These are phyloP conservation scores for Ophiostoma sp. DNA, from an alignment of 2,329 filamentous ascomycete genomes.

Conservation along the genomic window DNA sequence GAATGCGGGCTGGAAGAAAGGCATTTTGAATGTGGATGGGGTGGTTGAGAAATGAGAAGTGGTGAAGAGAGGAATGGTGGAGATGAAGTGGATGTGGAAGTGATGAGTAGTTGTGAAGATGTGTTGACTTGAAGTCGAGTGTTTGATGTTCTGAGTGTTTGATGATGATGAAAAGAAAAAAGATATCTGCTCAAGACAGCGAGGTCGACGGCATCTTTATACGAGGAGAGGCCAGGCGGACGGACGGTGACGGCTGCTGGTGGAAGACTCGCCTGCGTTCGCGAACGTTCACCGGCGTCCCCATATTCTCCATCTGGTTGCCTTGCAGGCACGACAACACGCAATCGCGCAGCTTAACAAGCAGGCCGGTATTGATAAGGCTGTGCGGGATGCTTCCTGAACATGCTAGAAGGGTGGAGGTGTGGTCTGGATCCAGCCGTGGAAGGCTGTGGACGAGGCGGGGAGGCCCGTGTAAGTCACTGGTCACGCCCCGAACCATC, in stretches of 20 bases:
- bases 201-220: not conserved
- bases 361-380: not conserved
- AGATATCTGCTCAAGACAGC: not conserved
- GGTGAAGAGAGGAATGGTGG: not conserved
- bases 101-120: not conserved
- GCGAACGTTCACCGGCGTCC: not conserved
- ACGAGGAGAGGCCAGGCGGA: not conserved
- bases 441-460: not conserved
- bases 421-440: not conserved
- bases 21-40: not conserved
- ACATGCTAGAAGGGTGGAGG: slow-evolving; percentile 9
- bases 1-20: slow-evolving; percentile 50
- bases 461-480: slow-evolving; percentile 7
- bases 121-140: not conserved
- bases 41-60: not conserved
- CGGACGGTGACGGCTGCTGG: not conserved
- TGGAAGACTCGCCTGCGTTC: not conserved
- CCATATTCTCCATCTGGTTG: slow-evolving; percentile 3
- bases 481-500: slow-evolving; percentile 5
- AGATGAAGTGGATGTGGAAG: not conserved
- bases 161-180: slow-evolving; percentile 10
- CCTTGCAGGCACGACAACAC: not conserved
- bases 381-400: slow-evolving; percentile 9
- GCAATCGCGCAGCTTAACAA: not conserved
- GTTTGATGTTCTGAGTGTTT: not conserved